These are phyloP conservation scores for Cladosporium sp. DNA, from an alignment of 2,329 filamentous ascomycete species.

Conservation along the genomic window DNA sequence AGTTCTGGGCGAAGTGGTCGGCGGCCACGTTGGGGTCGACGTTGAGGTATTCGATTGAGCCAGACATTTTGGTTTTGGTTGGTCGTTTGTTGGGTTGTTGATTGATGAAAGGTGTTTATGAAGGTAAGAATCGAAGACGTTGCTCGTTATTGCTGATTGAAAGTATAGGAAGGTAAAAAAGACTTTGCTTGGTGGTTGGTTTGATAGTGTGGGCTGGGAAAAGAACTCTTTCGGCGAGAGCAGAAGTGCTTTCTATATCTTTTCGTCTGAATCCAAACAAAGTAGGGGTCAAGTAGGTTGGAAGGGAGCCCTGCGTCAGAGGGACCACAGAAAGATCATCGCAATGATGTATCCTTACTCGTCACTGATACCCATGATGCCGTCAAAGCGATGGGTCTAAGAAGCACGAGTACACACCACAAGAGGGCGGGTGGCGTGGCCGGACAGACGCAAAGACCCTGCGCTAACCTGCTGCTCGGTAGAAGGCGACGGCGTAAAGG, in stretches of 20 bases:
- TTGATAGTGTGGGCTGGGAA: background rate
- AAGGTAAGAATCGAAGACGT: background rate
- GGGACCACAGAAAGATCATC: constrained; percentile 8
- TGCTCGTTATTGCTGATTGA: background rate
- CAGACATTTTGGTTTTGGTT: constrained; percentile 21
- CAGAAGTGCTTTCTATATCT: background rate
- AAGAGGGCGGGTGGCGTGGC: background rate
- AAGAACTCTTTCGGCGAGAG: background rate
- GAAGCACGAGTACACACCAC: background rate
- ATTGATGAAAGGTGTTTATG: background rate
- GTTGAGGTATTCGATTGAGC: constrained; percentile 31
- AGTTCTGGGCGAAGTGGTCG: constrained; percentile 42
- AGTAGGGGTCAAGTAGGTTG: background rate
- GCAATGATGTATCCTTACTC: constrained; percentile 5
- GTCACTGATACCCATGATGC: constrained; percentile 10
- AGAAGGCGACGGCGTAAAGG: background rate
- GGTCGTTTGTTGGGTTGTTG: background rate
- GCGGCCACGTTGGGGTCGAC: constrained; percentile 38
- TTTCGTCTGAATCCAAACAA: background rate
- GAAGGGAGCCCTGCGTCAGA: constrained; percentile 6
- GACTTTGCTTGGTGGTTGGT: background rate
- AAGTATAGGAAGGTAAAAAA: too few species aligned
- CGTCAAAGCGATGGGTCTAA: background rate
- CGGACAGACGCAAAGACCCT: background rate
- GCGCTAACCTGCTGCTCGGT: background rate